Evolutionary conservation across 2,329 filamentous ascomycete species (phyloP), one percentile per base, ranked within the genome.

Genomic region (Phaeomoniella chlamydospora): DNA sequence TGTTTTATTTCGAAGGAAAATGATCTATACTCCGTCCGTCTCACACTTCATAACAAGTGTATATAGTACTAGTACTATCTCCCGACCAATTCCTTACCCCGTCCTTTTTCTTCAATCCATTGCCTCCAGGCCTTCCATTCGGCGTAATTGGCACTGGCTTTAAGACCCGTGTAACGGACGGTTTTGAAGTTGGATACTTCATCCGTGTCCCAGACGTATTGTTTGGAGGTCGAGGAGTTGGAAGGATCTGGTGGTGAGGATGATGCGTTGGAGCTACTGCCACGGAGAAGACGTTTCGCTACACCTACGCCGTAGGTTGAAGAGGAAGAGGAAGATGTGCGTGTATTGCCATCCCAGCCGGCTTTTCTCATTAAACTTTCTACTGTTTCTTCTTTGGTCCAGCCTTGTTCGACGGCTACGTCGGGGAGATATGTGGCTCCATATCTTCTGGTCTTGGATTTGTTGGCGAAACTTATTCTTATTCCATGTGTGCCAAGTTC

Each of bases 281-380:
- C 55, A 34, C 58, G 48, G 1, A 59, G 45, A 10, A 64, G 45
- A 35, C 57, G 49, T 37, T 56, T 52, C 6, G 56, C 49, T 29
- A 55, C 44, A 32, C 54, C 51, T 12, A 54, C 45, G 29, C 42
- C 39, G 12, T 43, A 36, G 30, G 22, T 26, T 9, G 6, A 9
- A n/a, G 9, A 9, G n/a, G 22, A 26, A 26, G 22, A 26, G 22
- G 22, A 9, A 26, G 22, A 9, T 9, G 22, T 26, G n/a, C 9
- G n/a, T 9, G 49, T 61, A 31, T 61, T 57, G 1, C 85, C 86
- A 39, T 70, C 70, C 87, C 87, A 98, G 1, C 90, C 90, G 1
- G 87, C 87, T 67, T 98, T 98, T 40, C 84, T 71, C 79, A 94
- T 90, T 52, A 96, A 61, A 57, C 83, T 92, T 37, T 86, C 70